These are phyloP conservation scores for Chionographis japonica DNA, from an alignment of 106 monocot genomes.

Conservation along the genomic window DNA sequence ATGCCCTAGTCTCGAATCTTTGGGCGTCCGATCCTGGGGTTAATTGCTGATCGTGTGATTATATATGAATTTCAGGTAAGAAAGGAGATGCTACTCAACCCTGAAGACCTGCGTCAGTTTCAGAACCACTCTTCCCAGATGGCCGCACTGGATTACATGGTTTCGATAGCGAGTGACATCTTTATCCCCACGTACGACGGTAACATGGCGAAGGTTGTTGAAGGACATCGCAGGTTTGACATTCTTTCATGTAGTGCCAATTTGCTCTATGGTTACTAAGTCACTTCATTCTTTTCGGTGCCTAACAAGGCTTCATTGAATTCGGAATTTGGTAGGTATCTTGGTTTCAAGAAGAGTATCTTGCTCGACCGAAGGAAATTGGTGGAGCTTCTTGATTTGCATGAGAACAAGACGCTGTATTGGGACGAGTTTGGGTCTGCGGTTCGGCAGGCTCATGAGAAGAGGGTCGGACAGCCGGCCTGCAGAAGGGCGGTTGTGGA, in stretches of 20 bases:
- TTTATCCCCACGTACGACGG: conserved; percentile 80
- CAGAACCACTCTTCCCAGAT: conserved; percentile 76
- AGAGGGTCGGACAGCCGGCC: conserved; percentile 35
- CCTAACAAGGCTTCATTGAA: background rate
- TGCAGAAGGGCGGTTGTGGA: conserved; percentile 28
- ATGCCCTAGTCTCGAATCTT: too few species aligned
- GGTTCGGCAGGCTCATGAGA: conserved; percentile 28
- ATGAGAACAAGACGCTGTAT: conserved; percentile 45
- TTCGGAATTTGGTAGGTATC: conserved; percentile 35
- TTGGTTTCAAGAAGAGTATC: conserved; percentile 57
- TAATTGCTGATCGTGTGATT: background rate
- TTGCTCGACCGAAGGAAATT: conserved; percentile 48
- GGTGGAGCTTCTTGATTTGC: conserved; percentile 52
- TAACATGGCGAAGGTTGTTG: conserved; percentile 87
- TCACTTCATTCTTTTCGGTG: too few species aligned
- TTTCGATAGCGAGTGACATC: conserved; percentile 59
- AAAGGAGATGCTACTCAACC: conserved; percentile 65
- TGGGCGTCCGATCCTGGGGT: too few species aligned
- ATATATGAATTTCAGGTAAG: conserved; percentile 28
- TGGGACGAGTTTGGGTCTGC: conserved; percentile 47
- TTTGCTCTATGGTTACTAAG: background rate
- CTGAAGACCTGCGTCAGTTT: conserved; percentile 53
- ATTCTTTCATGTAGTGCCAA: background rate
- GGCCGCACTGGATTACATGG: conserved; percentile 82
- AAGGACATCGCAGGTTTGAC: conserved; percentile 67